Percentiles rank a stretch among this genome's conserved stretches.
These are phyloP conservation scores for Hortaea sp. DNA, from an alignment of 2,329 filamentous ascomycete genomes.

Conservation along the genomic window DNA sequence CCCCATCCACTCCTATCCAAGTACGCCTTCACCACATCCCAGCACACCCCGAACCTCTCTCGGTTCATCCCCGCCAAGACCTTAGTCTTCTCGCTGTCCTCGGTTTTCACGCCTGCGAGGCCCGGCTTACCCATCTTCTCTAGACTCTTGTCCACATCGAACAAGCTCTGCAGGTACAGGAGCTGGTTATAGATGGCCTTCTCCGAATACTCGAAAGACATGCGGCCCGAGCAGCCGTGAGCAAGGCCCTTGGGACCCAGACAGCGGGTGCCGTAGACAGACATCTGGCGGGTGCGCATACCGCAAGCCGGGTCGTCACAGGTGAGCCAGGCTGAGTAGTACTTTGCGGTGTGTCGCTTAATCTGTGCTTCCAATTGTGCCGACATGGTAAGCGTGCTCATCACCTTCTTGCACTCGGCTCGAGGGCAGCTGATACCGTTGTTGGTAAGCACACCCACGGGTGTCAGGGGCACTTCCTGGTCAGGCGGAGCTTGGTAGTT, in stretches of 20 bases:
- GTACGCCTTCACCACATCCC: conserved; percentile 57
- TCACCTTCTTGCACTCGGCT: conserved; percentile 49
- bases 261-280: conserved; percentile 83
- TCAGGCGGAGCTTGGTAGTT: conserved; percentile 25
- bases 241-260: conserved; percentile 78
- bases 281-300: conserved; percentile 80
- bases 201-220: conserved; percentile 81
- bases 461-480: conserved; percentile 23
- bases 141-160: conserved; percentile 78
- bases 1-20: conserved; percentile 29
- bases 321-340: conserved; percentile 86
- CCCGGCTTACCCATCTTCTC: conserved; percentile 24
- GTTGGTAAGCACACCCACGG: conserved; percentile 54
- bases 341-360: conserved; percentile 64
- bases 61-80: conserved; percentile 77
- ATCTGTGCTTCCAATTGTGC: conserved; percentile 83
- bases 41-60: conserved; percentile 64
- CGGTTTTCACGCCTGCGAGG: conserved; percentile 19
- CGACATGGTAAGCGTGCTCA: conserved; percentile 64
- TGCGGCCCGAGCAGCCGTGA: conserved; percentile 72
- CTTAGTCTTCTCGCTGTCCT: conserved; percentile 50
- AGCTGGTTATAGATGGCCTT: conserved; percentile 93
- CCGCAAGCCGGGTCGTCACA: conserved; percentile 86
- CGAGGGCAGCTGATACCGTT: conserved; percentile 64
- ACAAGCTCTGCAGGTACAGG: conserved; percentile 73